Evolutionary conservation across 2,329 filamentous ascomycete genomes (phyloP).

Genomic region (Cadophora sp.): DNA sequence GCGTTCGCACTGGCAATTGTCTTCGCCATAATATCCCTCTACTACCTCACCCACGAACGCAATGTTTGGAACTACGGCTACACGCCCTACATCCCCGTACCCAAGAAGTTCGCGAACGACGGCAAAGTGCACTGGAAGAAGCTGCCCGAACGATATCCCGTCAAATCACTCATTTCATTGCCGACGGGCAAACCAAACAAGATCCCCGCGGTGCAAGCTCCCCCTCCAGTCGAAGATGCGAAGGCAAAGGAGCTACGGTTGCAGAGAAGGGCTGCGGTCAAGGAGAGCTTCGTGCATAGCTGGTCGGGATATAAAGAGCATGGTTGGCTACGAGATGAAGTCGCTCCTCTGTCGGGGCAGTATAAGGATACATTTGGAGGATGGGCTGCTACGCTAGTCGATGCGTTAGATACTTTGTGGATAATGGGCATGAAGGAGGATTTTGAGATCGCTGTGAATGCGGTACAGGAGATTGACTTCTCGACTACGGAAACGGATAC

Average conservation of each 20-base stretch:
- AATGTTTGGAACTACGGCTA: slow-evolving; percentile 37
- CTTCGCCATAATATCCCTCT: slow-evolving; percentile 37
- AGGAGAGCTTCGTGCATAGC: slow-evolving; percentile 49
- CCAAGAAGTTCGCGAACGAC: slow-evolving; percentile 49
- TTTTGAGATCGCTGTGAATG: slow-evolving; percentile 77
- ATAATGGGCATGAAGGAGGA: slow-evolving; percentile 83
- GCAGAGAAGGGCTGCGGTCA: slow-evolving; percentile 38
- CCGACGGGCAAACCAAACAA: slow-evolving; percentile 38
- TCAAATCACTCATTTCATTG: slow-evolving; percentile 39
- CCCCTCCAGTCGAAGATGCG: slow-evolving; percentile 35
- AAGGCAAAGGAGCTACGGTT: slow-evolving; percentile 37
- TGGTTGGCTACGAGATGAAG: slow-evolving; percentile 88
- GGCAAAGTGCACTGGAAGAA: slow-evolving; percentile 58
- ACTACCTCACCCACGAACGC: slow-evolving; percentile 37
- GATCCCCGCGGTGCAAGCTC: slow-evolving; percentile 41
- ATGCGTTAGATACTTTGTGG: slow-evolving; percentile 84
- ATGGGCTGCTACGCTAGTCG: slow-evolving; percentile 88
- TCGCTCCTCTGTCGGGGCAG: slow-evolving; percentile 72
- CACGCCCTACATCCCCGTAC: slow-evolving; percentile 29
- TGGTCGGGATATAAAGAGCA: slow-evolving; percentile 84
- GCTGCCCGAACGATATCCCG: slow-evolving; percentile 40
- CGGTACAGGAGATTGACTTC: slow-evolving; percentile 80
- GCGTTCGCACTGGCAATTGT: slow-evolving; percentile 33
- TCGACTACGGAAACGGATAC: slow-evolving; percentile 59
- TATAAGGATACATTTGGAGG: slow-evolving; percentile 85